A percentile compares a stretch with the other conserved stretches of the same genome.
Evolutionary conservation across 805 yeast genomes (phyloP).

Genomic region (Metschnikowia amazonensis): DNA sequence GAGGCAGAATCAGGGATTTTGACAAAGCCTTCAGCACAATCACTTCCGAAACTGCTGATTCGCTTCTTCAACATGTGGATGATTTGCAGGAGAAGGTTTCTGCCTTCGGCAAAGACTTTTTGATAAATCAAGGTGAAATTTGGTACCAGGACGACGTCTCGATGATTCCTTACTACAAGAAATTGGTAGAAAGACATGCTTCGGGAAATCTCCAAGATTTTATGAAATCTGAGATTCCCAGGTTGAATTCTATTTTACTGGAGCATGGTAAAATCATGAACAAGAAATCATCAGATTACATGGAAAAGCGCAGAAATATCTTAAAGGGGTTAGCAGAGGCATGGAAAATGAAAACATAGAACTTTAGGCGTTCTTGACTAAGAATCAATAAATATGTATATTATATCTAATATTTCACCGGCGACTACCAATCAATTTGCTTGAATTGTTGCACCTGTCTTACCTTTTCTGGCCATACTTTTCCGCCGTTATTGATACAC

Average conservation of each 20-base stretch:
- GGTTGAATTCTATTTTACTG: slow-evolving; percentile 43
- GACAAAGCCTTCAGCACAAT: slow-evolving; percentile 14
- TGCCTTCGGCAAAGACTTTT: slow-evolving; percentile 10
- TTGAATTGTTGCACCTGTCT: slow-evolving; percentile 56
- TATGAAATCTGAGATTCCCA: slow-evolving; percentile 14
- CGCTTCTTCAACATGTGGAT: slow-evolving; percentile 8
- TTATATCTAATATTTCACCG: not conserved
- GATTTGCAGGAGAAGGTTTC: slow-evolving; percentile 12
- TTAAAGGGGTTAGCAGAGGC: slow-evolving; percentile 22
- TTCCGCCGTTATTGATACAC: slow-evolving; percentile 63
- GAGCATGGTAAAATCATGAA: slow-evolving; percentile 33
- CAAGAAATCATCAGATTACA: slow-evolving; percentile 45
- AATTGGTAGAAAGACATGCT: slow-evolving; percentile 41
- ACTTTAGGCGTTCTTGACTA: too few relatives aligned
- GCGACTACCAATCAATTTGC: slow-evolving; percentile 48
- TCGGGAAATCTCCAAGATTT: slow-evolving; percentile 45
- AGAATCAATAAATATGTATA: not conserved
- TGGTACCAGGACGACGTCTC: slow-evolving; percentile 18
- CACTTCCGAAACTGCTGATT: slow-evolving; percentile 4
- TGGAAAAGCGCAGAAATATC: slow-evolving; percentile 50
- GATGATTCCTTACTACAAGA: slow-evolving; percentile 45
- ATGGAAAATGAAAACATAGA: slow-evolving; percentile 2
- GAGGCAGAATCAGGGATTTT: slow-evolving; percentile 29
- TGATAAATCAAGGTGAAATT: slow-evolving; percentile 14
- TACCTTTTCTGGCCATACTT: slow-evolving; percentile 67